A percentile compares a stretch with the other conserved stretches of the same genome.
These are phyloP conservation scores for Mucor racemosus DNA, from an alignment of 371 early-diverging fungal genomes.

Conservation along the genomic window DNA sequence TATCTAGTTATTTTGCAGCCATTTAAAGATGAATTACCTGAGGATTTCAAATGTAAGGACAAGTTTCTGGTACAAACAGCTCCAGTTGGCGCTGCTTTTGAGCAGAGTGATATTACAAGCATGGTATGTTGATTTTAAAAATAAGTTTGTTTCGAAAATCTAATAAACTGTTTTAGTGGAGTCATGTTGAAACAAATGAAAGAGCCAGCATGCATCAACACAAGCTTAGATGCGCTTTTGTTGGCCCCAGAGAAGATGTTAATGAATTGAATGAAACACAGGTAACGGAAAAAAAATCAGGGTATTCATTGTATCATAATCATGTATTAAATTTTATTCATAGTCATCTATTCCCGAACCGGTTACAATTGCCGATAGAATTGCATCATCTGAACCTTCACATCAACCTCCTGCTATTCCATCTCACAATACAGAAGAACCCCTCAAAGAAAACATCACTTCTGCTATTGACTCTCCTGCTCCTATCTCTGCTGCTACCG, in stretches of 20 bases:
- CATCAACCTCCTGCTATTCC: constrained; percentile 1
- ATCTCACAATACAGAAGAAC: background rate
- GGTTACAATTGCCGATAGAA: constrained; percentile 15
- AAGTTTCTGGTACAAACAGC: constrained; percentile 94
- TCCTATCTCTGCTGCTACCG: constrained; percentile 1
- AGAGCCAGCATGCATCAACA: constrained; percentile 62
- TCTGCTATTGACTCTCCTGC: background rate
- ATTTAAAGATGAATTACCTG: constrained; percentile 81
- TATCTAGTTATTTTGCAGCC: constrained; percentile 84
- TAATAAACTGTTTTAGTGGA: constrained; percentile 54
- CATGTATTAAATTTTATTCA: background rate
- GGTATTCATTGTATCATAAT: constrained; percentile 5
- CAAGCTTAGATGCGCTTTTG: constrained; percentile 66
- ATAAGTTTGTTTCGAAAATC: constrained; percentile 2
- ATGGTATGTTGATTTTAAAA: constrained; percentile 40
- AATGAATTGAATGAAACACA: background rate
- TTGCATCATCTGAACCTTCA: constrained; percentile 13
- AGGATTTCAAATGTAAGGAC: constrained; percentile 88
- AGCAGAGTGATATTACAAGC: constrained; percentile 42
- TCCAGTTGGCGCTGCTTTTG: constrained; percentile 71
- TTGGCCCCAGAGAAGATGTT: constrained; percentile 21
- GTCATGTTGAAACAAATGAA: constrained; percentile 52
- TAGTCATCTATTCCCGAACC: constrained; percentile 15
- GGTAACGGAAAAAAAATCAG: background rate
- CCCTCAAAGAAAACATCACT: background rate